Percentiles rank a stretch among this genome's conserved stretches.
phyloP scores from a whole-genome alignment of 192 early-diverging fungal species.

The Diversispora epigaea region DNA sequence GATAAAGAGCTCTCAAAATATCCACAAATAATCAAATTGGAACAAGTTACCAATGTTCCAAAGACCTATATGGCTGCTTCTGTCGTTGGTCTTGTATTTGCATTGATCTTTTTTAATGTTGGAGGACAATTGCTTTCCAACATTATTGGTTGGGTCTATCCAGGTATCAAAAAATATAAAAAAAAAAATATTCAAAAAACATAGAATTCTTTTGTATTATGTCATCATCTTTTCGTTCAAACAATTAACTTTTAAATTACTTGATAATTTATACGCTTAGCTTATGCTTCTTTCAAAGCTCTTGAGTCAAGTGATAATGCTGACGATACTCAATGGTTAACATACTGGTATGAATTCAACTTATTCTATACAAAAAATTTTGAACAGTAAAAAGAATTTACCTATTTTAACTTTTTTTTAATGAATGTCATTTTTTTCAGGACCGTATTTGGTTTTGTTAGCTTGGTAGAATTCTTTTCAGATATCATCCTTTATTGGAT shows the following conservation, averaged over 20 bases:
- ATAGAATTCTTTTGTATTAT: slow-evolving; percentile 78
- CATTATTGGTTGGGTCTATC: slow-evolving; percentile 82
- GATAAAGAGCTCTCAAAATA: slow-evolving; percentile 76
- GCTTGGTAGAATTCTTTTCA: slow-evolving; percentile 87
- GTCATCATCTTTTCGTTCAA: slow-evolving; percentile 55
- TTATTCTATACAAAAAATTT: background rate
- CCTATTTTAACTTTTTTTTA: background rate
- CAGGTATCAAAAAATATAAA: slow-evolving; percentile 74
- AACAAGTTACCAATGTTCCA: slow-evolving; percentile 74
- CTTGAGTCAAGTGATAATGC: slow-evolving; percentile 77
- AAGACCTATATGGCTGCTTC: slow-evolving; percentile 82
- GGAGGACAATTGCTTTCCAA: slow-evolving; percentile 76
- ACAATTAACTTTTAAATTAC: background rate
- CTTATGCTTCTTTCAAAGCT: slow-evolving; percentile 90
- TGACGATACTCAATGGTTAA: slow-evolving; percentile 88
- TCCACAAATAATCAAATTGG: slow-evolving; percentile 63
- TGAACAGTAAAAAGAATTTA: background rate
- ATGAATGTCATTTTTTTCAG: slow-evolving; percentile 26
- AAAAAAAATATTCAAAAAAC: slow-evolving; percentile 93
- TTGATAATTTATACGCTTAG: slow-evolving; percentile 38
- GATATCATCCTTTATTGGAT: slow-evolving; percentile 89
- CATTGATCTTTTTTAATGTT: slow-evolving; percentile 92
- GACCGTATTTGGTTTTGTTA: slow-evolving; percentile 87
- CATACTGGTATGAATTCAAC: slow-evolving; percentile 67
- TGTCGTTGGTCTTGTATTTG: slow-evolving; percentile 55